Evolutionary conservation across 805 yeast genomes (phyloP).

Genomic region (Wickerhamiella parazyma): DNA sequence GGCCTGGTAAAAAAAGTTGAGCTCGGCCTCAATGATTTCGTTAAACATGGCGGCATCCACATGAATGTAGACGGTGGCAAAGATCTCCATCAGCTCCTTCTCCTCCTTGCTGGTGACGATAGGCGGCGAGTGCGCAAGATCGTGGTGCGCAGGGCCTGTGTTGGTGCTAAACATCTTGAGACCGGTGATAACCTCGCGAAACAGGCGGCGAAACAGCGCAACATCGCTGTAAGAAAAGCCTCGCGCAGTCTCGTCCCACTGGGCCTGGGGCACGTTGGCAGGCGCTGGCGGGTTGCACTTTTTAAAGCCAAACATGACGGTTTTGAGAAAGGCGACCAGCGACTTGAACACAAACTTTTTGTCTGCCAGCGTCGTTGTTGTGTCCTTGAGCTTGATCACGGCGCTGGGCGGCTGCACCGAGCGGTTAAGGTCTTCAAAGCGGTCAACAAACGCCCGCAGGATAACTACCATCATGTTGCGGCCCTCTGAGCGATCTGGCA

Average conservation of each 20-base stretch:
- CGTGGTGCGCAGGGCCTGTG: constrained; percentile 4
- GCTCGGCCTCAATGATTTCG: constrained; percentile 73
- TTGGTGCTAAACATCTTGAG: constrained; percentile 46
- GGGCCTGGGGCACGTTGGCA: constrained; percentile 35
- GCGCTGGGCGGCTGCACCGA: constrained; percentile 33
- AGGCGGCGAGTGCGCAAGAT: constrained; percentile 59
- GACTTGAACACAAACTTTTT: constrained; percentile 81
- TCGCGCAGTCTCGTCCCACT: constrained; percentile 79
- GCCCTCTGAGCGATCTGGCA: constrained; percentile 70
- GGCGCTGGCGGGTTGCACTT: constrained; percentile 69
- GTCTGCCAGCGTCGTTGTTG: constrained; percentile 28
- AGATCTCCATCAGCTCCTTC: constrained; percentile 87
- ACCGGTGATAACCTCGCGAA: constrained; percentile 74
- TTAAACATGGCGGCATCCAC: constrained; percentile 92
- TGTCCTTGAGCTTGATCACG: constrained; percentile 51
- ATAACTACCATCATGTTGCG: constrained; percentile 74
- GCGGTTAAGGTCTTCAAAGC: constrained; percentile 63
- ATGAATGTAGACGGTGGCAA: constrained; percentile 86
- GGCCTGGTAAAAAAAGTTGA: constrained; percentile 61
- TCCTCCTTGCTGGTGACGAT: constrained; percentile 84
- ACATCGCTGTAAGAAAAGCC: constrained; percentile 77
- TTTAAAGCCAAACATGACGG: constrained; percentile 78
- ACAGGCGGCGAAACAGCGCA: constrained; percentile 56
- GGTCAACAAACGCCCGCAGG: constrained; percentile 72
- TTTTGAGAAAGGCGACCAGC: constrained; percentile 75